These are phyloP conservation scores for Penicillium atrosanguineum DNA, from an alignment of 495 filamentous ascomycete genomes.

Conservation along the genomic window DNA sequence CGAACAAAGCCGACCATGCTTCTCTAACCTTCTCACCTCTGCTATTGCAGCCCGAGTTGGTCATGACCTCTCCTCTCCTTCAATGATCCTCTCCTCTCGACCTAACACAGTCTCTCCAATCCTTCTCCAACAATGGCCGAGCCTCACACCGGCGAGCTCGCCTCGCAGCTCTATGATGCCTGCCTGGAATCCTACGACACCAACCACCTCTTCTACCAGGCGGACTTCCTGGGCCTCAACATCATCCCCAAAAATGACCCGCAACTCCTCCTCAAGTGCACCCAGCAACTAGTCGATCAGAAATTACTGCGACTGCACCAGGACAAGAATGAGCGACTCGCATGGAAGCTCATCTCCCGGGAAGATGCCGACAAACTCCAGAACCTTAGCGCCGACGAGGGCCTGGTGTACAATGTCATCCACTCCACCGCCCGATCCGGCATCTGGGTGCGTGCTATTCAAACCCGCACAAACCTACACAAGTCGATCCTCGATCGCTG, in stretches of 20 bases:
- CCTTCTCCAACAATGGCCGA: slow-evolving; percentile 32
- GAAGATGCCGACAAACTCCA: slow-evolving; percentile 74
- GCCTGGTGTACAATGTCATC: slow-evolving; percentile 79
- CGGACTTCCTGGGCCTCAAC: slow-evolving; percentile 60
- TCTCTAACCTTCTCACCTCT: slow-evolving; percentile 17
- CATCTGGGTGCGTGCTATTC: slow-evolving; percentile 82
- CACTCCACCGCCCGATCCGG: slow-evolving; percentile 77
- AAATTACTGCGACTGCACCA: slow-evolving; percentile 62
- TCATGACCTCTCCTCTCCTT: slow-evolving; percentile 18
- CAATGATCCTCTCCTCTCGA: slow-evolving; percentile 18
- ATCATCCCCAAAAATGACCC: slow-evolving; percentile 61
- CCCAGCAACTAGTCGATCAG: slow-evolving; percentile 62
- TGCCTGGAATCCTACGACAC: slow-evolving; percentile 39
- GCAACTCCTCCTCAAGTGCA: slow-evolving; percentile 54
- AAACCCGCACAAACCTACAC: slow-evolving; percentile 71
- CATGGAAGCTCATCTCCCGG: slow-evolving; percentile 64
- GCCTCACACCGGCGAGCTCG: slow-evolving; percentile 37
- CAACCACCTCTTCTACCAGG: slow-evolving; percentile 60
- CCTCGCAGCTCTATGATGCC: slow-evolving; percentile 44
- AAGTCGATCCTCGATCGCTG: slow-evolving; percentile 70
- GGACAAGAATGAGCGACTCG: slow-evolving; percentile 51
- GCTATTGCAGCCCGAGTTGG: slow-evolving; percentile 27
- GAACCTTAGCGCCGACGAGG: slow-evolving; percentile 64
- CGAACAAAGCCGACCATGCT: slow-evolving; percentile 15
- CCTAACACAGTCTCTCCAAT: slow-evolving; percentile 1